A percentile compares a stretch with the other conserved stretches of the same genome.
Conservation (phyloP, 179 eudicot species). For the Kewa caespitosa region DNA sequence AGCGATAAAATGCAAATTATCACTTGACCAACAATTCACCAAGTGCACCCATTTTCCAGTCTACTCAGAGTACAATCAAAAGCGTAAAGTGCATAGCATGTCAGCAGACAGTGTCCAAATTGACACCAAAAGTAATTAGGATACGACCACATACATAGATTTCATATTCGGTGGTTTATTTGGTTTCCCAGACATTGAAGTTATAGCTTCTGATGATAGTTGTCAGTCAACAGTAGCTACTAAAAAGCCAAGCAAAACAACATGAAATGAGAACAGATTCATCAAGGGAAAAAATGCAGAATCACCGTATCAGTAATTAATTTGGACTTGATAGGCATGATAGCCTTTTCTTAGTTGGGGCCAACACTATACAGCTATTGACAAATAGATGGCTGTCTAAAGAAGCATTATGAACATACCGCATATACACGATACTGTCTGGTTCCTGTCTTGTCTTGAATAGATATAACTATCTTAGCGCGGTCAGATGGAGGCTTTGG, state of each 20-base stretch:
- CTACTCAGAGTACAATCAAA: neutral
- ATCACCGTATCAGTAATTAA: neutral
- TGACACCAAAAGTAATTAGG: neutral
- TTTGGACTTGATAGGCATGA: neutral
- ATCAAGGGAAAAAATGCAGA: neutral
- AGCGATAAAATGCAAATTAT: neutral
- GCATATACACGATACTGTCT: conserved; percentile 58
- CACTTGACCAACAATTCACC: too few relatives aligned
- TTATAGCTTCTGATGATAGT: neutral
- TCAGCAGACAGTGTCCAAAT: neutral
- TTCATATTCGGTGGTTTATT: neutral
- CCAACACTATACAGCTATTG: neutral
- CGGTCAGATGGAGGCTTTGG: conserved; percentile 42
- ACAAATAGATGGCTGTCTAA: neutral
- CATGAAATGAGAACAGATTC: neutral
- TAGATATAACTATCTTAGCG: conserved; percentile 61
- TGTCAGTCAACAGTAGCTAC: neutral
- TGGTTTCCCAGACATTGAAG: neutral
- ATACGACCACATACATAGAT: neutral
- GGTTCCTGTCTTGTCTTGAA: conserved; percentile 63
- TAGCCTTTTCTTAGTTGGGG: neutral
- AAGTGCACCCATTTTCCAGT: neutral
- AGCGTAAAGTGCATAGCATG: neutral
- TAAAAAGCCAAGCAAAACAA: neutral
- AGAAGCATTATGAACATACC: conserved; percentile 31